Percentiles rank a stretch among this genome's conserved stretches.
Conservation (phyloP, 176 grass and related monocot species). For the Secale cereale region DNA sequence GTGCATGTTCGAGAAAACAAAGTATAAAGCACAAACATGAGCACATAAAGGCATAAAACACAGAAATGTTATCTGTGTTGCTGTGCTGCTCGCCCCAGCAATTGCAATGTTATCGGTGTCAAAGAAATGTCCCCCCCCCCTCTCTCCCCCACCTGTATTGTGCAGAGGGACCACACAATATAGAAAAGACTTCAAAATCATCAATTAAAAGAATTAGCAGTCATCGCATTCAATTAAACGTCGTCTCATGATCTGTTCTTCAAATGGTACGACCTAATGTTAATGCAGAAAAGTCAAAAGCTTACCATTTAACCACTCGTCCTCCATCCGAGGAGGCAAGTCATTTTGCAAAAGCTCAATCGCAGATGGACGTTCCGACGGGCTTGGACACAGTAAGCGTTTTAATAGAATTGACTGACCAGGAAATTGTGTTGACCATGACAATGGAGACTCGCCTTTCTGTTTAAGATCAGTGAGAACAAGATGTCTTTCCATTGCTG, state of each 20-base stretch:
- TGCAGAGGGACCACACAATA: background rate
- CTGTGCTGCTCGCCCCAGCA: too few species aligned
- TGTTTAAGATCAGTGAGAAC: slow-evolving; percentile 96
- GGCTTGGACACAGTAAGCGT: slow-evolving; percentile 64
- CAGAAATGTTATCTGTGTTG: too few species aligned
- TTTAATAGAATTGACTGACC: slow-evolving; percentile 57
- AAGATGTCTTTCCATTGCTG: slow-evolving; percentile 87
- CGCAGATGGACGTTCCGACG: slow-evolving; percentile 90
- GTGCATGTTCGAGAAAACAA: background rate
- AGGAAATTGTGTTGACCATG: slow-evolving; percentile 68
- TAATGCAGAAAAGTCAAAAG: slow-evolving; percentile 16
- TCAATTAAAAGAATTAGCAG: background rate
- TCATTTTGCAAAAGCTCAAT: slow-evolving; percentile 85
- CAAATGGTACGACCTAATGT: background rate
- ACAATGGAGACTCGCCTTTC: slow-evolving; percentile 60
- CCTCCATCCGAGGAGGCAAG: slow-evolving; percentile 88
- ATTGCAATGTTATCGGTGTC: too few species aligned
- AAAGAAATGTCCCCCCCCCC: background rate
- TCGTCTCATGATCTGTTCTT: slow-evolving; percentile 4
- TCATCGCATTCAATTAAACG: background rate
- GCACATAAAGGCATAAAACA: too few species aligned
- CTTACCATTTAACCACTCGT: slow-evolving; percentile 96
- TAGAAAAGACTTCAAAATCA: background rate
- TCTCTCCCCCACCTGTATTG: background rate
- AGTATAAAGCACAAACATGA: background rate